Evolutionary conservation across 345 rosid genomes (phyloP).

Genomic region (Ceriops tagal): DNA sequence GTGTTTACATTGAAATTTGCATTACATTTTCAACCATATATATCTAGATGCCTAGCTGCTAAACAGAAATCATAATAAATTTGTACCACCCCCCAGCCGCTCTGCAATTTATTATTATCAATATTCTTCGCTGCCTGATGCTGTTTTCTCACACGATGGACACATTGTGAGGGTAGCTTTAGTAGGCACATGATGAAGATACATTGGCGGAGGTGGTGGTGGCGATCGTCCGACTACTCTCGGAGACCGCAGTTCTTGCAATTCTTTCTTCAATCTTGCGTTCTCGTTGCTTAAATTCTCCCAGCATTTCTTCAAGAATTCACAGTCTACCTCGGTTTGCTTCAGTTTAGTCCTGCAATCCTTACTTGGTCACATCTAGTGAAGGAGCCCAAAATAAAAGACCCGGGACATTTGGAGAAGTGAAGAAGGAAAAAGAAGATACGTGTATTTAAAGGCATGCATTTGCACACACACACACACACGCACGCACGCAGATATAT

Average conservation of each 20-base stretch:
- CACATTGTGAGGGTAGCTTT: background rate
- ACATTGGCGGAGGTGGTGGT: background rate
- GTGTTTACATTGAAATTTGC: no score
- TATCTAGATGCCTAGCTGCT: no score
- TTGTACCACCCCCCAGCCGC: no score
- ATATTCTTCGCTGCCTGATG: no score
- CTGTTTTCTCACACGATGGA: background rate
- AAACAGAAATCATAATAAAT: no score
- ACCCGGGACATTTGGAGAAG: background rate
- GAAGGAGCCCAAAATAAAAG: background rate
- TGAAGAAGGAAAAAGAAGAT: background rate
- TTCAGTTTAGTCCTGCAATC: constrained; percentile 47
- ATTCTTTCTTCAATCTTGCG: constrained; percentile 39
- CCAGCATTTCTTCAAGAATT: constrained; percentile 39
- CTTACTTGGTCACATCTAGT: background rate
- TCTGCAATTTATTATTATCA: no score
- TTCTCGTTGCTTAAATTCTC: constrained; percentile 40
- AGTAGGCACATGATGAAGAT: constrained; percentile 3
- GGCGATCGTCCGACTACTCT: background rate
- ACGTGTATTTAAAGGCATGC: no score
- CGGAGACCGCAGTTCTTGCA: constrained; percentile 35
- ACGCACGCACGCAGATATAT: no score
- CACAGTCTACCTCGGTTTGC: constrained; percentile 47
- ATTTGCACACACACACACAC: no score
- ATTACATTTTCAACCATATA: no score